A percentile compares a stretch with the other conserved stretches of the same genome.
phyloP scores from a whole-genome alignment of 768 basidiomycete genomes.

The Russula sp. region DNA sequence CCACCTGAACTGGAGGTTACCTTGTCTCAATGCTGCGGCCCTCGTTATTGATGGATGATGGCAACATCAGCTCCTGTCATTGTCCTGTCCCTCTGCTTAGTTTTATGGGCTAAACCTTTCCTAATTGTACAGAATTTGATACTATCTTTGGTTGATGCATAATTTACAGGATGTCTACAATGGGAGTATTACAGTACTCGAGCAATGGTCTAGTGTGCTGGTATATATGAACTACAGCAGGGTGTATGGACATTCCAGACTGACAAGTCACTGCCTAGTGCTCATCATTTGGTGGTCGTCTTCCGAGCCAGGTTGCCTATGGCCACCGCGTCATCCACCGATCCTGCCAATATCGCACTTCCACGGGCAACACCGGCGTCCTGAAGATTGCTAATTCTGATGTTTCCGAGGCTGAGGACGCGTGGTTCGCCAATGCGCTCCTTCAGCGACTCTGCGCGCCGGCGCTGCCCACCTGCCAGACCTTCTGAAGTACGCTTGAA shows the following conservation, averaged over 20 bases:
- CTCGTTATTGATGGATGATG: too few relatives aligned
- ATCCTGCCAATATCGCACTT: neutral
- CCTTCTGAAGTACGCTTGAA: conserved; percentile 19
- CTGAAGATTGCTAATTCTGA: conserved; percentile 11
- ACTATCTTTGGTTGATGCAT: neutral
- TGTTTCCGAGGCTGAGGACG: conserved; percentile 12
- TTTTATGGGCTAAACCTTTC: neutral
- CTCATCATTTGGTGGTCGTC: neutral
- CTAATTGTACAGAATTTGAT: neutral
- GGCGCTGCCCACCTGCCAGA: neutral
- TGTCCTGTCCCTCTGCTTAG: neutral
- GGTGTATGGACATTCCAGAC: neutral
- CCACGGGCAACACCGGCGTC: neutral
- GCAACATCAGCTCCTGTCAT: too few relatives aligned
- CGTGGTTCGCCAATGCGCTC: conserved; percentile 13
- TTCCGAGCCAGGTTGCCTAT: neutral
- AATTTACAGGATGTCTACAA: neutral
- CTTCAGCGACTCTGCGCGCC: conserved; percentile 17
- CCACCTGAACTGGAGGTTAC: neutral
- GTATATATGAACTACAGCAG: neutral
- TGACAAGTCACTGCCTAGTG: neutral
- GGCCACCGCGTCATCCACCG: neutral
- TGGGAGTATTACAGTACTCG: neutral
- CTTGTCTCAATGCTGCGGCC: neutral
- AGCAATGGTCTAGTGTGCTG: neutral